phyloP scores from a whole-genome alignment of 78 protist genomes.

The Dictyostelium citrinum region DNA sequence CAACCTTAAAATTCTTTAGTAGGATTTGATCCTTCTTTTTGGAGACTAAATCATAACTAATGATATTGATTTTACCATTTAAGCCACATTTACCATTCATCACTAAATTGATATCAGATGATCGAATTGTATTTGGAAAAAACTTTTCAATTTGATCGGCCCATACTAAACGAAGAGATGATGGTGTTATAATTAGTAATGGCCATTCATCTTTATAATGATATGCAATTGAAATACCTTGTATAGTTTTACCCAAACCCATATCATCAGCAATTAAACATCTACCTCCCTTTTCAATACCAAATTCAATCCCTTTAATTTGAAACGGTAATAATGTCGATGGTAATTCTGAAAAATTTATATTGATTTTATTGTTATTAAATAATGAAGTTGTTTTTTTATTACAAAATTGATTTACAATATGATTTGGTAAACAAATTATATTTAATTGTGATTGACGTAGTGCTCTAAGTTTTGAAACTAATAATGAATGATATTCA shows the following conservation, averaged over 20 bases:
- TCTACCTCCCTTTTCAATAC: conserved; percentile 45
- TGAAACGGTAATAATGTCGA: conserved; percentile 69
- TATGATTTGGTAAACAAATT: neutral
- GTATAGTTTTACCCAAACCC: conserved; percentile 89
- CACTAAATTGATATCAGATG: conserved; percentile 33
- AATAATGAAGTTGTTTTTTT: neutral
- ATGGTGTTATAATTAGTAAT: conserved; percentile 67
- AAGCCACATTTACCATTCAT: conserved; percentile 78
- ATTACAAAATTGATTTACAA: neutral
- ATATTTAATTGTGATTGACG: neutral
- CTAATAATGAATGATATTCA: neutral
- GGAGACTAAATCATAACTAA: conserved; percentile 54
- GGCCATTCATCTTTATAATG: conserved; percentile 72
- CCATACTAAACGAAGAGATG: conserved; percentile 76
- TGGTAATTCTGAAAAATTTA: conserved; percentile 30
- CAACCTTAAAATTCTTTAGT: conserved; percentile 25
- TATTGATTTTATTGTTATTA: neutral
- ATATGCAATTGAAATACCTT: conserved; percentile 59
- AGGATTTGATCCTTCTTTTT: neutral
- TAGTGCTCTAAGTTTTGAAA: neutral
- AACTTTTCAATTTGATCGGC: conserved; percentile 58
- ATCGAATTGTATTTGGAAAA: neutral
- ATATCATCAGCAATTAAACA: conserved; percentile 84
- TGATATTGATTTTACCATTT: conserved; percentile 71
- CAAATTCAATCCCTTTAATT: conserved; percentile 66